Conservation (phyloP, 2,329 filamentous ascomycete species). For the Rhexocercosporidium sp. region DNA sequence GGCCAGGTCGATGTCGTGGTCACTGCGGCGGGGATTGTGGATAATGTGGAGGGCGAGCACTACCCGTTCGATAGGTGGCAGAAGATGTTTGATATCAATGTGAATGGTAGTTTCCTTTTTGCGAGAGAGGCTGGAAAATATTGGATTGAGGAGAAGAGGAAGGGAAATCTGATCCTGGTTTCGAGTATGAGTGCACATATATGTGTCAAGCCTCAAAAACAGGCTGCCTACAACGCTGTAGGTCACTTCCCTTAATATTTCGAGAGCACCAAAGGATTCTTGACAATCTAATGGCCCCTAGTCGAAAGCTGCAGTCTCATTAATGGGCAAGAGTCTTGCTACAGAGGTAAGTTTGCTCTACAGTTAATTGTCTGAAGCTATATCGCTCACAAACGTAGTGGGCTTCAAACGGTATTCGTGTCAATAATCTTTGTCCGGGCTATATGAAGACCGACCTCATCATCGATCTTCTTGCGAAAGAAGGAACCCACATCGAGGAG, state of each 20-base stretch:
- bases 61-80: constrained; percentile 43
- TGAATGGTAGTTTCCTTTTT: constrained; percentile 46
- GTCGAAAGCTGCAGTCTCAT: constrained; percentile 65
- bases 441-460: constrained; percentile 49
- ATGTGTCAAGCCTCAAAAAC: constrained; percentile 45
- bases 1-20: constrained; percentile 47
- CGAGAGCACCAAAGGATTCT: not conserved
- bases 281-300: constrained; percentile 17
- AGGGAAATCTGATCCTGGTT: constrained; percentile 38
- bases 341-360: constrained; percentile 43
- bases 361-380: not conserved
- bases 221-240: constrained; percentile 46
- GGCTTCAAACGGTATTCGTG: constrained; percentile 65
- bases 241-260: constrained; percentile 11
- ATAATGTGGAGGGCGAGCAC: constrained; percentile 43
- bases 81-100: constrained; percentile 45
- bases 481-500: constrained; percentile 45
- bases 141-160: constrained; percentile 42
- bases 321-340: constrained; percentile 63
- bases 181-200: constrained; percentile 42
- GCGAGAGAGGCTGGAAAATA: constrained; percentile 45
- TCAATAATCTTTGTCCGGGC: constrained; percentile 70
- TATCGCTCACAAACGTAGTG: constrained; percentile 49
- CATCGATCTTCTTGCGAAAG: constrained; percentile 41
- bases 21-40: constrained; percentile 48